A percentile compares a stretch with the other conserved stretches of the same genome.
Conservation (phyloP, 768 basidiomycete genomes). For the Termitomyces sp. region DNA sequence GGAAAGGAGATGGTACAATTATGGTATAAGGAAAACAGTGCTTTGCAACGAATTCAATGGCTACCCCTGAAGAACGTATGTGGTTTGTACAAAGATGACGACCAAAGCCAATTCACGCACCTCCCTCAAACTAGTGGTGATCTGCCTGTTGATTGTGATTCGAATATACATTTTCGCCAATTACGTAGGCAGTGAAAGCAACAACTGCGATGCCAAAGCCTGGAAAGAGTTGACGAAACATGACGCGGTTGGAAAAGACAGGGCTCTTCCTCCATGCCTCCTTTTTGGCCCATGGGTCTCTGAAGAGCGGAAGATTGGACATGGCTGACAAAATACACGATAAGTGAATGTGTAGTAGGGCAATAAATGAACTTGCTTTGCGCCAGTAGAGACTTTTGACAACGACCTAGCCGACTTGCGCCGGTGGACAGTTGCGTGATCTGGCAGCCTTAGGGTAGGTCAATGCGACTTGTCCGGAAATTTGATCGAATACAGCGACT, state of each 20-base stretch:
- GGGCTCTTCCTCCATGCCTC: constrained; percentile 91
- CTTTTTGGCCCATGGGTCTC: constrained; percentile 92
- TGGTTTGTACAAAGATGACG: background rate
- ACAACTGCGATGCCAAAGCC: constrained; percentile 92
- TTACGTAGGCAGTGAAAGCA: constrained; percentile 88
- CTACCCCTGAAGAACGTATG: background rate
- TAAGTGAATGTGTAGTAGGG: constrained; percentile 6
- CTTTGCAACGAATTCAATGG: background rate
- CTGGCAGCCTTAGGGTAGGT: constrained; percentile 58
- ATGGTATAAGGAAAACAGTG: background rate
- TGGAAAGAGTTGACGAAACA: constrained; percentile 90
- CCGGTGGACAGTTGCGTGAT: constrained; percentile 23
- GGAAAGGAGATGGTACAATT: background rate
- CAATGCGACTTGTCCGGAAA: constrained; percentile 33
- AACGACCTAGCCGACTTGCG: background rate
- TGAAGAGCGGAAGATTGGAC: constrained; percentile 68
- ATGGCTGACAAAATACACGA: constrained; percentile 30
- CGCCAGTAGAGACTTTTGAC: constrained; percentile 3
- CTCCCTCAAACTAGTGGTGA: constrained; percentile 21
- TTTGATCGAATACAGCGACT: constrained; percentile 33
- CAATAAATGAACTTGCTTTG: constrained; percentile 10
- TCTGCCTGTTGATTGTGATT: constrained; percentile 28
- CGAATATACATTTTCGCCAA: constrained; percentile 70
- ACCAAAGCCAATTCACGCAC: constrained; percentile 3
- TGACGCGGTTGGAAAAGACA: constrained; percentile 81